These are phyloP conservation scores for Cladosporium oxysporum DNA, from an alignment of 2,329 filamentous ascomycete species.

Conservation along the genomic window DNA sequence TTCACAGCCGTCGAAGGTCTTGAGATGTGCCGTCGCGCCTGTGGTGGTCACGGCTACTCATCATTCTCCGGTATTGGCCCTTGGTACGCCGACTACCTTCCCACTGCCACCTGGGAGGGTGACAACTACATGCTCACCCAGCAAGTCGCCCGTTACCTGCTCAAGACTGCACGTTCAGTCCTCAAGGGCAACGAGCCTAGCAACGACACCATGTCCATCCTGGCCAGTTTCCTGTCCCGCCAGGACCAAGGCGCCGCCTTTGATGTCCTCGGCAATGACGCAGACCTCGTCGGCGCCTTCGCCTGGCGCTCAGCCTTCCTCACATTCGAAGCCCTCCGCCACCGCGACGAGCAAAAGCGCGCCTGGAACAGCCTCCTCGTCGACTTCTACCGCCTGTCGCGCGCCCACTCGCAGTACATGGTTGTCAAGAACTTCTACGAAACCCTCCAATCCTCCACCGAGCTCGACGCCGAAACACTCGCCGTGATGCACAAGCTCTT, in stretches of 20 bases:
- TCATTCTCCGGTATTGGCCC: conserved; percentile 74
- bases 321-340: conserved; percentile 73
- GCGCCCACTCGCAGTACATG: conserved; percentile 74
- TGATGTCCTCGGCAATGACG: conserved; percentile 69
- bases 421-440: conserved; percentile 80
- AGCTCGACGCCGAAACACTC: conserved; percentile 60
- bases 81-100: conserved; percentile 75
- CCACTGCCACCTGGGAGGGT: conserved; percentile 72
- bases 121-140: conserved; percentile 84
- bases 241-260: conserved; percentile 72
- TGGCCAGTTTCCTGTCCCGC: conserved; percentile 64
- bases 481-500: conserved; percentile 65
- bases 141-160: conserved; percentile 73
- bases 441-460: conserved; percentile 58
- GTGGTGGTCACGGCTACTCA: conserved; percentile 75
- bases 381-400: conserved; percentile 75
- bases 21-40: conserved; percentile 72
- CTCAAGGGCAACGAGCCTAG: conserved; percentile 63
- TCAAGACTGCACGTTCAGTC: conserved; percentile 73
- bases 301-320: conserved; percentile 74
- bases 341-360: conserved; percentile 72
- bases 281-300: conserved; percentile 71
- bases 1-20: conserved; percentile 73
- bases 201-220: conserved; percentile 69
- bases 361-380: conserved; percentile 77